phyloP scores from a whole-genome alignment of 1,284 basidiomycete species.

The Stygiomarasmius scandens region DNA sequence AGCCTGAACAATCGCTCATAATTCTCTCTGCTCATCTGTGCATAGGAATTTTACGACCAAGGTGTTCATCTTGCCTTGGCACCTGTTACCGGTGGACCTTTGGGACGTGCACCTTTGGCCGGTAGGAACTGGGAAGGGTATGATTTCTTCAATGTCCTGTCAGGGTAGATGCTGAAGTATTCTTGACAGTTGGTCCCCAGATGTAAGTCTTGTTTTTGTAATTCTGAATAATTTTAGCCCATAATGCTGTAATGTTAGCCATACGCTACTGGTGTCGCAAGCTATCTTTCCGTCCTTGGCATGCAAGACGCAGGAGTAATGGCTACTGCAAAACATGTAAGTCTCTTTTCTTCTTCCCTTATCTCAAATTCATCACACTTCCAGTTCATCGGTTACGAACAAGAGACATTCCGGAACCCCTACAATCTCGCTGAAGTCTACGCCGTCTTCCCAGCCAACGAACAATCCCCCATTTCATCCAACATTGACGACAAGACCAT shows the following conservation, averaged over 20 bases:
- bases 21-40: background rate
- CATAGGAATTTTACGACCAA: constrained; percentile 57
- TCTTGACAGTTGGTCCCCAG: background rate
- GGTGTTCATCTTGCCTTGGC: constrained; percentile 50
- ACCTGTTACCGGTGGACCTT: constrained; percentile 9
- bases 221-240: background rate
- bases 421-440: background rate
- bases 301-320: constrained; percentile 50
- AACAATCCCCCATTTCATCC: constrained; percentile 27
- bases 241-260: constrained; percentile 61
- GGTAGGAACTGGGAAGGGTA: background rate
- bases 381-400: constrained; percentile 8
- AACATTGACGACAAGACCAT: constrained; percentile 50
- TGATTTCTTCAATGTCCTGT: background rate
- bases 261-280: constrained; percentile 46
- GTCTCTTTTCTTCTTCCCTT: background rate
- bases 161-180: background rate
- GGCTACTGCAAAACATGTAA: constrained; percentile 38
- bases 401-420: constrained; percentile 18
- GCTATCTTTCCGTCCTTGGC: constrained; percentile 45
- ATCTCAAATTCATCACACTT: background rate
- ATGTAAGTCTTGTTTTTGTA: background rate
- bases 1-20: background rate
- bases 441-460: background rate
- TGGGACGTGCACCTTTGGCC: background rate